Conservation (phyloP, 2,329 filamentous ascomycete genomes). For the Botrytis squamosa region DNA sequence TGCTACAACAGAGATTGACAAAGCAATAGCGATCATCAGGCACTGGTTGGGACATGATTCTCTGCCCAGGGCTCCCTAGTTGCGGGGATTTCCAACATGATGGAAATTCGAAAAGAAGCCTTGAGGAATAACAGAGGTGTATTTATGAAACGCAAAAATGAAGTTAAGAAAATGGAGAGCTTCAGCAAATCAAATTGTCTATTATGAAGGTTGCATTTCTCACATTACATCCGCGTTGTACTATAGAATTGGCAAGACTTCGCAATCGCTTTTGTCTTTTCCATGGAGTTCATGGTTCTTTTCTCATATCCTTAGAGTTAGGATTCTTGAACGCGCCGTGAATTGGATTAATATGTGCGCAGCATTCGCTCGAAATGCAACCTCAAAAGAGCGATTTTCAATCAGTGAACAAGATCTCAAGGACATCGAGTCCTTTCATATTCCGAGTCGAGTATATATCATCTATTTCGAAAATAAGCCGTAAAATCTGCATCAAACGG, state of each 20-base stretch:
- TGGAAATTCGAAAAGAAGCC: background rate
- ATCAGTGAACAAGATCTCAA: background rate
- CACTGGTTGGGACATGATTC: background rate
- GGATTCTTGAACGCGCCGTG: background rate
- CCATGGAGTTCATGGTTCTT: background rate
- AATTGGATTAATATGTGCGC: background rate
- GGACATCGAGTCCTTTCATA: background rate
- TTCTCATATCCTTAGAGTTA: background rate
- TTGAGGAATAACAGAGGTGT: background rate
- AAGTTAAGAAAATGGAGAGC: background rate
- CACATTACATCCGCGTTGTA: background rate
- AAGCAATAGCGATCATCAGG: background rate
- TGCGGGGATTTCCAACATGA: background rate
- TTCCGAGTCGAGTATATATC: background rate
- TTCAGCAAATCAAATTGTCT: background rate
- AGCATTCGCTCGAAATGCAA: background rate
- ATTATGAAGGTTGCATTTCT: background rate
- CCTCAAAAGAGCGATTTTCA: background rate
- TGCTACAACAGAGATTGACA: background rate
- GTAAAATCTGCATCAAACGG: background rate
- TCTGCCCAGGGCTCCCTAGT: background rate
- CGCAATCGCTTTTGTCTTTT: background rate
- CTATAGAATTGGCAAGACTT: background rate
- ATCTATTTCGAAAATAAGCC: background rate
- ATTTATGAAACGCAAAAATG: background rate